These are phyloP conservation scores for Eurotiales sp. DNA, from an alignment of 2,329 filamentous ascomycete genomes.

Conservation along the genomic window DNA sequence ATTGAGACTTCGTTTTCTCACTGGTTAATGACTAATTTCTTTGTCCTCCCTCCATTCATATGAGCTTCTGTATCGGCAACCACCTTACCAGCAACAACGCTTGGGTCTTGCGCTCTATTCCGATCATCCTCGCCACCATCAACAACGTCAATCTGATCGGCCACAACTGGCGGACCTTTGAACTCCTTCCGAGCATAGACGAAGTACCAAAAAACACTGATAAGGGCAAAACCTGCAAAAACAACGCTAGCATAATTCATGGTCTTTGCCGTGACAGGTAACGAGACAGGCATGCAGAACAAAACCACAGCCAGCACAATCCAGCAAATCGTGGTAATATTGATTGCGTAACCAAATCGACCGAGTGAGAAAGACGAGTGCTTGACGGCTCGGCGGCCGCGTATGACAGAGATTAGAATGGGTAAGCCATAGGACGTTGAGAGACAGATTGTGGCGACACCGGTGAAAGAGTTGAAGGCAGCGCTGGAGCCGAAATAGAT, in stretches of 20 bases:
- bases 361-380: constrained; percentile 67
- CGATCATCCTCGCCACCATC: neutral
- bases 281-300: constrained; percentile 69
- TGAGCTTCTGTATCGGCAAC: constrained; percentile 32
- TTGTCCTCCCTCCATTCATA: neutral
- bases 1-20: too few species aligned
- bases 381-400: constrained; percentile 62
- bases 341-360: constrained; percentile 64
- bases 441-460: constrained; percentile 74
- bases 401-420: constrained; percentile 66
- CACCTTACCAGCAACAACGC: too few species aligned
- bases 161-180: constrained; percentile 50
- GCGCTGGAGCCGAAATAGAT: constrained; percentile 76
- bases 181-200: constrained; percentile 61
- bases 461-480: constrained; percentile 76
- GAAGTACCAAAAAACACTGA: constrained; percentile 62
- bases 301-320: constrained; percentile 66
- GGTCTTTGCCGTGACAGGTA: constrained; percentile 53
- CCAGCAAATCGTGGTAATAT: constrained; percentile 66
- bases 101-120: constrained; percentile 18
- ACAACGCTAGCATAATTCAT: constrained; percentile 69
- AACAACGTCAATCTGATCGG: constrained; percentile 21
- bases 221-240: constrained; percentile 59
- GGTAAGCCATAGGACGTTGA: constrained; percentile 72
- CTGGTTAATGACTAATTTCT: neutral